phyloP scores from a whole-genome alignment of 495 filamentous ascomycete species.

The Parachaetomium inaequale region DNA sequence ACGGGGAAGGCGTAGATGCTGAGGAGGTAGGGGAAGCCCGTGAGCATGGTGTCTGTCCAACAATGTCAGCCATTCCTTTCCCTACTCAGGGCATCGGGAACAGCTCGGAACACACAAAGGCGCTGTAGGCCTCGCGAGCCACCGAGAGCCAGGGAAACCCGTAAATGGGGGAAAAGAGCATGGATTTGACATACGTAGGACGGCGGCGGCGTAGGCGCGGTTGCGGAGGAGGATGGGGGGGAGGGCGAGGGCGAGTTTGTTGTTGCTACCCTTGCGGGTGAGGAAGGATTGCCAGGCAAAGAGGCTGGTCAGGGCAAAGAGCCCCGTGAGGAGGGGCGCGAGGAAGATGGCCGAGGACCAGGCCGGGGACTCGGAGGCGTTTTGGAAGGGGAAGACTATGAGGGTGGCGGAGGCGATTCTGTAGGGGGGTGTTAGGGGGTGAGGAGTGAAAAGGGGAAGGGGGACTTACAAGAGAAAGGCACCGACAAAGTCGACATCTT shows the following conservation, averaged over 20 bases:
- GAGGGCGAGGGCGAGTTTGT: conserved; percentile 18
- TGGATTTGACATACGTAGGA: no score
- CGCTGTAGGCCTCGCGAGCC: no score
- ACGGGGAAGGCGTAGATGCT: conserved; percentile 56
- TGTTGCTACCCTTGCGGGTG: background rate
- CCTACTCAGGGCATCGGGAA: no score
- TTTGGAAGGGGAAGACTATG: conserved; percentile 58
- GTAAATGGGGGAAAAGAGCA: no score
- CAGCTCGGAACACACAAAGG: no score
- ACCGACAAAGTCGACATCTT: conserved; percentile 53
- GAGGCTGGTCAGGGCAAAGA: conserved; percentile 41
- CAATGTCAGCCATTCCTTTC: no score
- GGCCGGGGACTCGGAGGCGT: conserved; percentile 39
- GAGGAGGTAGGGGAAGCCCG: conserved; percentile 56
- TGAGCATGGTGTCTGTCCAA: conserved; percentile 46
- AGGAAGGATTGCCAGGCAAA: conserved; percentile 42
- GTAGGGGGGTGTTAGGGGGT: background rate
- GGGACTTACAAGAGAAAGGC: conserved; percentile 44
- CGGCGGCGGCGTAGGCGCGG: conserved; percentile 33
- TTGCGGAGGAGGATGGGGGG: conserved; percentile 32
- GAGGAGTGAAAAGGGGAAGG: background rate
- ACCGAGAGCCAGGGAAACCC: no score
- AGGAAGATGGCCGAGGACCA: conserved; percentile 45
- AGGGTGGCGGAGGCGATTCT: conserved; percentile 53
- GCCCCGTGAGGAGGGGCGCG: conserved; percentile 42